These are phyloP conservation scores for Omphalotus guepiniiformis DNA, from an alignment of 768 basidiomycete genomes.

Conservation along the genomic window DNA sequence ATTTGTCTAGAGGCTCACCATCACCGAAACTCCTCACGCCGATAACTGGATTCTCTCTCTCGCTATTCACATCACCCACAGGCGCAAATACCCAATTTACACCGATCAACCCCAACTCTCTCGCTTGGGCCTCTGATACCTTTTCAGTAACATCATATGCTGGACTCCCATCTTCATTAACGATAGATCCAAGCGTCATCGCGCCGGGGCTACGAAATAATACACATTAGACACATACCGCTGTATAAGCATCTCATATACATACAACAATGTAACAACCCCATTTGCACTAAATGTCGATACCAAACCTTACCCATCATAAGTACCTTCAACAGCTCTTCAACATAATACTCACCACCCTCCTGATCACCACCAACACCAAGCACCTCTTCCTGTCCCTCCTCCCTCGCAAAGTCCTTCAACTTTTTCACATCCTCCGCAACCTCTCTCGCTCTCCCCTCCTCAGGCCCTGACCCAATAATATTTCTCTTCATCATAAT, in stretches of 20 bases:
- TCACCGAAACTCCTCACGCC: constrained; percentile 72
- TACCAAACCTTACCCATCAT: constrained; percentile 46
- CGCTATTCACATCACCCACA: constrained; percentile 70
- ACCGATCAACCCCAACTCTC: constrained; percentile 55
- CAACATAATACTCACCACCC: constrained; percentile 48
- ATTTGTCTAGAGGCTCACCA: constrained; percentile 30
- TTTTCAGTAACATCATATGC: constrained; percentile 38
- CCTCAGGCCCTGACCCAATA: constrained; percentile 31
- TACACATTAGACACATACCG: background rate
- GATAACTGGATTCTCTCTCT: constrained; percentile 66
- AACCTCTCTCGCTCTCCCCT: background rate
- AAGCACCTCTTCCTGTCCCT: constrained; percentile 52
- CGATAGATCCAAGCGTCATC: constrained; percentile 64
- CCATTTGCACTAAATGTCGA: constrained; percentile 57
- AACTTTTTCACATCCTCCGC: constrained; percentile 40
- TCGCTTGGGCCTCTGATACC: constrained; percentile 44
- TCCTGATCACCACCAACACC: constrained; percentile 74
- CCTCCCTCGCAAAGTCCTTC: constrained; percentile 51
- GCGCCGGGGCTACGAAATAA: constrained; percentile 54
- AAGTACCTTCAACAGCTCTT: background rate
- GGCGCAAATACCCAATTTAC: constrained; percentile 74
- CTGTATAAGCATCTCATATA: constrained; percentile 9
- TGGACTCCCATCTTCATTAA: constrained; percentile 10
- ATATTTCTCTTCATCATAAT: constrained; percentile 72
- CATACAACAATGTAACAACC: constrained; percentile 68